Conservation (phyloP, 83 land plant species). For the Thuja plicata region DNA sequence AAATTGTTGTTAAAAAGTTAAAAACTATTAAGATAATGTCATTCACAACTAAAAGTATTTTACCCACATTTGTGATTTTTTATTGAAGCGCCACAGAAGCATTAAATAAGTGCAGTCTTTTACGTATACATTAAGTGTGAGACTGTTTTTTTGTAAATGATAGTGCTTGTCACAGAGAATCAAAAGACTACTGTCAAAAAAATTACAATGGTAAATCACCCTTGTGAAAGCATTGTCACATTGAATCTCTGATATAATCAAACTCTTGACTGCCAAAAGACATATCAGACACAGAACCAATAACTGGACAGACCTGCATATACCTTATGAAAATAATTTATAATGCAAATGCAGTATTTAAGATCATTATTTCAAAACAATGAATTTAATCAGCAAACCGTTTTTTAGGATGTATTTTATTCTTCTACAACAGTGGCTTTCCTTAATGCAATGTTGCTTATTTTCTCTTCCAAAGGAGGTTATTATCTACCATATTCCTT, state of each 20-base stretch:
- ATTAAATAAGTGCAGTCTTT: not conserved
- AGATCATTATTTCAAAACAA: not conserved
- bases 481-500: not conserved
- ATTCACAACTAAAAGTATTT: not conserved
- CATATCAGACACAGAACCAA: not conserved
- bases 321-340: not conserved
- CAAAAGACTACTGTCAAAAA: not conserved
- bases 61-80: not conserved
- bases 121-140: not conserved
- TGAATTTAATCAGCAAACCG: not conserved
- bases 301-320: not conserved
- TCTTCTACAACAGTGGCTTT: conserved; percentile 1
- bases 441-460: not conserved
- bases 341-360: not conserved
- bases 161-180: not conserved
- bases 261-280: not conserved
- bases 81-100: not conserved
- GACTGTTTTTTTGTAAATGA: not conserved
- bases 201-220: not conserved
- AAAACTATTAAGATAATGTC: not conserved
- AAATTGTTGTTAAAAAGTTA: not conserved
- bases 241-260: not conserved
- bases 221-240: not conserved
- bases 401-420: not conserved
- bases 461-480: not conserved